Base-by-base conservation (phyloP, 2,329 filamentous ascomycete genomes). In the Trichophyton rubrum region DNA sequence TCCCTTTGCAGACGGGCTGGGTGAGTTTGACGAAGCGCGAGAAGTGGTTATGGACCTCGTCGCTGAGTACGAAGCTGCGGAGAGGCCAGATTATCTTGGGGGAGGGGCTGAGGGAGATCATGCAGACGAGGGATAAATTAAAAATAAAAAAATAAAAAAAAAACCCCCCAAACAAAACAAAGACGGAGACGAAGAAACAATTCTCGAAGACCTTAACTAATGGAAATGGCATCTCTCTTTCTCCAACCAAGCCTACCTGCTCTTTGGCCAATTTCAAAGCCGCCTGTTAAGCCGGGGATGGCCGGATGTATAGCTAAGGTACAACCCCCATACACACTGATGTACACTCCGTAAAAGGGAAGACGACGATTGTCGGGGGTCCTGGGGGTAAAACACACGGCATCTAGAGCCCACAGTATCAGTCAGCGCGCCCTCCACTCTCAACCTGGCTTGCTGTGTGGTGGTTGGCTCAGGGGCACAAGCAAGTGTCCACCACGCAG, bases 21-120 rank as follows among this genome's bases (percentile, higher is more conserved):
- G 88, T 67, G 92, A 99, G 74, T 99, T 99, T 68, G 95, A 99
- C 72, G 91, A 96, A 74, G 89, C 93, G 38, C 84, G 89, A 66
- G 87, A 93, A 70, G 92, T 97, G 3, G 92, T 97, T 20, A 85
- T 86, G 68, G 92, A 96, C 72, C 77, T 97, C 64, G 92, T 97
- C 70, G 83, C 84, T 58, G 93, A 99, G 78, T 99, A 99, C 72
- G 92, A 97, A 76, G 91, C 92, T 33, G 93, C 93, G 3, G 93
- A 99, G 74, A 83, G 88, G 70, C 85, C 89, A 38, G 87, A 95
- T 69, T 99, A 99, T 72, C 78, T 99, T 58, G 92, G 87, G 69
- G 64, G 61, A 24, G 61, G 53, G 11, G 62, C 56, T n/a, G 43
- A 41, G 43, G 64, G 27, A 55, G 51, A 55, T 55, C 51, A 62